Conservation (phyloP, 129 eudicot genomes). For the Gnaphalium uliginosum region DNA sequence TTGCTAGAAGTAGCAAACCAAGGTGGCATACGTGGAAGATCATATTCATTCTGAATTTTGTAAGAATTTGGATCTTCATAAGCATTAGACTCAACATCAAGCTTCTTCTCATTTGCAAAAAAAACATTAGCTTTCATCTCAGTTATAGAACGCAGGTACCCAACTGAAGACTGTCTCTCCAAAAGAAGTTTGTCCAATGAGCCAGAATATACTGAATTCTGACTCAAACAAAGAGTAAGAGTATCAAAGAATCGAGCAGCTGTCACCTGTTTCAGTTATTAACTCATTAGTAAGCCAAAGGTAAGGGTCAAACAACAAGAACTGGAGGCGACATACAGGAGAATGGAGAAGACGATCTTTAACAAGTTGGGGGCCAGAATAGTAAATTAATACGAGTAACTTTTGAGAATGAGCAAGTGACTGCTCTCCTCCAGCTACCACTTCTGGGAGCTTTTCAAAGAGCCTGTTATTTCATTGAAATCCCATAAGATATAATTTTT, state of each 20-base stretch:
- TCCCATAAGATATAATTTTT: too few relatives aligned
- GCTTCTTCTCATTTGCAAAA: slow-evolving; percentile 24
- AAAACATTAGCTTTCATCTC: slow-evolving; percentile 60
- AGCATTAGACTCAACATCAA: slow-evolving; percentile 20
- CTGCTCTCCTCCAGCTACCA: slow-evolving; percentile 77
- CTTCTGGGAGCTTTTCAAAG: slow-evolving; percentile 80
- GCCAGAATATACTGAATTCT: slow-evolving; percentile 73
- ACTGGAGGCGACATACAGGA: slow-evolving; percentile 59
- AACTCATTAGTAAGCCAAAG: slow-evolving; percentile 14
- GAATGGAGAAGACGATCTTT: slow-evolving; percentile 71
- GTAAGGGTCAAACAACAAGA: slow-evolving; percentile 18
- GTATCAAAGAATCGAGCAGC: slow-evolving; percentile 90
- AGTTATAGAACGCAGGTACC: slow-evolving; percentile 83
- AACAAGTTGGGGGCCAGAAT: slow-evolving; percentile 84
- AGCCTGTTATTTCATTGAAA: slow-evolving; percentile 47
- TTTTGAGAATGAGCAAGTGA: slow-evolving; percentile 73
- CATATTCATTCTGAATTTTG: slow-evolving; percentile 43
- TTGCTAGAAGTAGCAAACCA: slow-evolving; percentile 76
- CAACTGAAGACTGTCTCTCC: slow-evolving; percentile 59
- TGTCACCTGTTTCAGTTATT: slow-evolving; percentile 48
- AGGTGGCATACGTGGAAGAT: slow-evolving; percentile 95
- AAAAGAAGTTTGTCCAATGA: slow-evolving; percentile 71
- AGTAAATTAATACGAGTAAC: slow-evolving; percentile 69
- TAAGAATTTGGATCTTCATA: slow-evolving; percentile 38
- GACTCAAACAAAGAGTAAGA: slow-evolving; percentile 74